A percentile compares a stretch with the other conserved stretches of the same genome.
Evolutionary conservation across 306 rosid species (phyloP).

Genomic region (Astragalus glycyphyllos): DNA sequence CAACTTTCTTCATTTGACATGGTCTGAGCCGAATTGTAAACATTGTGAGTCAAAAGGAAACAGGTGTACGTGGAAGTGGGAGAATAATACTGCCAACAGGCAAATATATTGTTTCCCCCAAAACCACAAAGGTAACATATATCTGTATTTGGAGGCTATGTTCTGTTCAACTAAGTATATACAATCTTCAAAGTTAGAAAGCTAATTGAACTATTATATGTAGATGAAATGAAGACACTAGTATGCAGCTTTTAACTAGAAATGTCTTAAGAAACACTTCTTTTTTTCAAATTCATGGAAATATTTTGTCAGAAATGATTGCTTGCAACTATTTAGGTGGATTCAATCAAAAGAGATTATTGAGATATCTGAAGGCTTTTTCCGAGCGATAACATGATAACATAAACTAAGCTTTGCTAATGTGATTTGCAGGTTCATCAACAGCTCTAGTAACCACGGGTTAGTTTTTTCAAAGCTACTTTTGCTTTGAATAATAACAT

Average conservation of each 20-base stretch:
- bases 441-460: slow-evolving; percentile 33
- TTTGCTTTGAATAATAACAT: not conserved
- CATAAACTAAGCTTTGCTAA: not conserved
- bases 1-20: not conserved
- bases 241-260: not conserved
- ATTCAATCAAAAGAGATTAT: not conserved
- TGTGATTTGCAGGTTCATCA: slow-evolving; percentile 34
- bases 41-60: slow-evolving; percentile 45
- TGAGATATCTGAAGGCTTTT: not conserved
- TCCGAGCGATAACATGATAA: too few species aligned
- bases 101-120: slow-evolving; percentile 25
- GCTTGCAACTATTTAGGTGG: not conserved
- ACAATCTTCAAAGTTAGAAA: not conserved
- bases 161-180: slow-evolving; percentile 1
- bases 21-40: slow-evolving; percentile 45
- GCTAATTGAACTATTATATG: not conserved
- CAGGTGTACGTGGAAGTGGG: slow-evolving; percentile 44
- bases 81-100: not conserved
- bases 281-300: not conserved
- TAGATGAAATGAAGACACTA: not conserved
- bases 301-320: too few species aligned
- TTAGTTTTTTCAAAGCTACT: not conserved
- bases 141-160: not conserved
- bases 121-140: slow-evolving; percentile 20
- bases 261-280: not conserved